Base-by-base conservation (phyloP, 2,329 filamentous ascomycete genomes). In the Fusarium musae region DNA sequence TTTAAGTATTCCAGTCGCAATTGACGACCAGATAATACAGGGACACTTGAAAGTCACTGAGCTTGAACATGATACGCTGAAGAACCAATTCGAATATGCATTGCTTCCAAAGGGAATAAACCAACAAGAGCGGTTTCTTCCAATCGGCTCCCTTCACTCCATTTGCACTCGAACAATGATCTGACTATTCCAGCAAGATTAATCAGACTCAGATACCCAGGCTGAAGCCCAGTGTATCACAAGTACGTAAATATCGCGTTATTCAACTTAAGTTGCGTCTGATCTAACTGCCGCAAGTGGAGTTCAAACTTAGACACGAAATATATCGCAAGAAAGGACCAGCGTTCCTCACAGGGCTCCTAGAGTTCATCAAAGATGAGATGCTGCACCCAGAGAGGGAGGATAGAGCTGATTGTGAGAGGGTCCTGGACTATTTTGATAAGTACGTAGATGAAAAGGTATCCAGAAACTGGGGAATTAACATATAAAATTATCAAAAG, bases 311-410 rank as follows among this genome's bases (percentile, higher is more conserved):
- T 6, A 23, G 5, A 6, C 1, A 3, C 2, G 4, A 30, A 6
- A 13, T 26, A 19, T 12, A 10, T 5, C 11, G 2, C 8, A 36
- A 21, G 6, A 5, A 26, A 2, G 49, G 49, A 1, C 28, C n/a
- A 7, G 6, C 6, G 0, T 61, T 61, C 2, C 26, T 61, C 5
- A 1, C 1, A 19, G 0, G n/a, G 2, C 54, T 61, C 3, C 30
- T 61, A 10, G 1, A 19, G 1, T 57, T 57, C 6, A 32, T 61
- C 6, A 7, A 15, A 9, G n/a, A 23, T 4, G 15, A 44, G 5
- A 61, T 61, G 59, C 0, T 57, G 2, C 6, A 44, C 13, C 49
- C 39, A 9, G 11, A 44, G 1, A 57, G 59, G 21, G 1, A 5
- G 3, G 4, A 3, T 6, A 57, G 59, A 21, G 32, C 37, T 30